Base-by-base conservation (phyloP, 495 filamentous ascomycete genomes). In the Pseudotulostoma volvatum region DNA sequence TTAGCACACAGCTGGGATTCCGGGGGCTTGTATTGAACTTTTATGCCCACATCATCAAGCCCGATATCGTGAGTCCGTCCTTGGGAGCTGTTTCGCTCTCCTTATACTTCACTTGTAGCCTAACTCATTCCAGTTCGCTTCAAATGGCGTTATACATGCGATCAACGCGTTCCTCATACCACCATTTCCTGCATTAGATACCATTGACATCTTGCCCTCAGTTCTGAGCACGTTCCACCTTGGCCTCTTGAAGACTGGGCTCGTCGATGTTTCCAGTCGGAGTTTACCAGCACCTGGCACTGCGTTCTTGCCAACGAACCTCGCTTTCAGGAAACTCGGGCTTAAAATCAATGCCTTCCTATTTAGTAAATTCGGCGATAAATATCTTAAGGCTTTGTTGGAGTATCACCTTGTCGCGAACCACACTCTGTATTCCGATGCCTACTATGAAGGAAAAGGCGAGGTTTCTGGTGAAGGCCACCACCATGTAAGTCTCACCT, bases 361-460 rank as follows among this genome's bases (percentile, higher is more conserved):
- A 17, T 92, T 92, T 60, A 74, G 71, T 45, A 55, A 65, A n/a
- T 62, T 58, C 30, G 85, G 85, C 1, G 57, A 60, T 40, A 68
- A 73, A 44, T 87, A 77, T 48, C 63, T 93, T n/a, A 70, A 66
- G 41, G 77, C 79, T 1, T 52, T 93, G 37, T 59, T 93, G 15
- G 57, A 76, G 55, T 93, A 92, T 54, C 83, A 92, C 50, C 55
- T 87, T 44, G 78, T 85, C 1, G 64, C 64, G 4, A 73, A 79
- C 44, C 67, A 76, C 46, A 87, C 82, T 1, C 56, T 95, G 2
- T 93, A 93, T 55, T 79, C 78, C 14, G 87, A 93, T 57, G 79
- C 70, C 13, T 81, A 66, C 48, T 84, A 84, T 55, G 64, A 67
- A 8, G 44, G 50, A n/a, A 49, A 57, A 17, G 16, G 31, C 0